Conservation (phyloP, 306 rosid species). For the Vicia sativa region DNA sequence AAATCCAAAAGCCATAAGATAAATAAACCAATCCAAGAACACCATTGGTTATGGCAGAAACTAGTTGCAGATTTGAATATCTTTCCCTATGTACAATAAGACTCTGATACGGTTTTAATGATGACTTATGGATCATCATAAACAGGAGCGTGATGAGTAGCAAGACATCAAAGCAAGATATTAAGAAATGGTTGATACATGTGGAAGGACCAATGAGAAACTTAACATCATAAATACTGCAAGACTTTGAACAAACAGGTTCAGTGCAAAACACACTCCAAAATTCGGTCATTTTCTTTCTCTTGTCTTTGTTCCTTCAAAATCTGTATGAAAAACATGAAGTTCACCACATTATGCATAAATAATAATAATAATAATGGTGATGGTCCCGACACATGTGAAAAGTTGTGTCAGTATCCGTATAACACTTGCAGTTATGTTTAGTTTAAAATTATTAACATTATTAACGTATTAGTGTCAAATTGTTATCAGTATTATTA, state of each 20-base stretch:
- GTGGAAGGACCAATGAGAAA: slow-evolving; percentile 56
- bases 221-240: slow-evolving; percentile 43
- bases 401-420: too few species aligned
- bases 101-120: slow-evolving; percentile 41
- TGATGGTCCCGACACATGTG: too few species aligned
- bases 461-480: too few species aligned
- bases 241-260: slow-evolving; percentile 47
- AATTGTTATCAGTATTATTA: too few species aligned
- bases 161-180: slow-evolving; percentile 54
- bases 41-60: slow-evolving; percentile 57
- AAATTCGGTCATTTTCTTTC: slow-evolving; percentile 47
- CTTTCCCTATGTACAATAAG: slow-evolving; percentile 39
- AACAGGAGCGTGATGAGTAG: slow-evolving; percentile 59
- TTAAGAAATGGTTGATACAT: slow-evolving; percentile 57
- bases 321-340: slow-evolving; percentile 22
- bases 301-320: slow-evolving; percentile 37
- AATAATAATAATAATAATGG: too few species aligned
- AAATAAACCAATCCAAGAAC: slow-evolving; percentile 63
- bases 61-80: slow-evolving; percentile 50
- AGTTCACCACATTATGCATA: too few species aligned
- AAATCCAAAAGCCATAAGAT: slow-evolving; percentile 60
- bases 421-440: too few species aligned
- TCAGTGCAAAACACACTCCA: slow-evolving; percentile 68
- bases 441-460: too few species aligned
- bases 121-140: slow-evolving; percentile 46